Evolutionary conservation across 352 stramenopile genomes (phyloP), one percentile per base, ranked within the genome.

Genomic region (Phytopythium aichiense): DNA sequence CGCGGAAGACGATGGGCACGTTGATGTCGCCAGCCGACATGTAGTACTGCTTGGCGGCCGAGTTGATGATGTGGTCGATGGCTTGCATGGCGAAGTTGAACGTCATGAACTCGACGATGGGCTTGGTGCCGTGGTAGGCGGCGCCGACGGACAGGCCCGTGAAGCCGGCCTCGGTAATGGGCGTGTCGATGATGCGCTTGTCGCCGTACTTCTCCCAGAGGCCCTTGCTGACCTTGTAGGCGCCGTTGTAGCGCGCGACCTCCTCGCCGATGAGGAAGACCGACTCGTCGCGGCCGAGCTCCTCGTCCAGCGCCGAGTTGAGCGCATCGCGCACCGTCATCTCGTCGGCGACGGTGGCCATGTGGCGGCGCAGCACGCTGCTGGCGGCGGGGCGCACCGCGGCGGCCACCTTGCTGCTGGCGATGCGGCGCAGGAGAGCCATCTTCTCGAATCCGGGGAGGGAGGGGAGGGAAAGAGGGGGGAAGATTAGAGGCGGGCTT

Each of bases 21-120:
- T 92, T 88, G 69, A 99, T 98, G 74, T 99, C 90, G 46, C 98
- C 98, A 55, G 93, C 97, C 60, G 83, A 98, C 98, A 99, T 99
- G 88, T 99, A 99, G 71, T 97, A 98, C 66, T 99, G 96, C 86
- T 99, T 99, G 60, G 98, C 98, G n/a, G 97, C 97, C 61, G 91
- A 98, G 78, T 99, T 99, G 56, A 99, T 89, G 70, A 99, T 98
- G 74, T 99, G 98, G 87, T 99, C 98, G 68, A 99, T 99, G 33
- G 97, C 97, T 72, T 99, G 97, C 94, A 99, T 98, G 62, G 95
- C 96, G 77, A 99, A 99, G 81, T 99, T 99, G 74, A 99, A 99
- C 30, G 98, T 99, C 98, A 99, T 99, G 79, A 99, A 99, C 87
- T 99, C 98, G 25, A 99, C 89, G 52, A 99, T 92, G 42, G 98